Evolutionary conservation across 73 alveolate species (phyloP), one percentile per base, ranked within the genome.

Genomic region (Paramecium pentaurelia): DNA sequence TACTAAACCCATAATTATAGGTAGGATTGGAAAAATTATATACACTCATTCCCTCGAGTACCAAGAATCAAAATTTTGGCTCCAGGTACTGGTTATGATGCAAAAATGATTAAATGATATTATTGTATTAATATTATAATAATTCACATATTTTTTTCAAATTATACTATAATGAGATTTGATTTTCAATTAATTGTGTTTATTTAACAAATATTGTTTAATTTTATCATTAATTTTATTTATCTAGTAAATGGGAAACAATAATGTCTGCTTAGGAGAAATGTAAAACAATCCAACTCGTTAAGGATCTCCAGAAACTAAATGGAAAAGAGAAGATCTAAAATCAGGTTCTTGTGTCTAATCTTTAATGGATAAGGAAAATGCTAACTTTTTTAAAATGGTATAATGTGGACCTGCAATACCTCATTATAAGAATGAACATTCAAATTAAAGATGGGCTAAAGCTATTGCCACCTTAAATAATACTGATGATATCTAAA

Each of bases 241-340:
- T 64, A 64, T 64, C 84, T 64, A 34, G 51, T 34, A 28, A 54
- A 64, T 64, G 84, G 84, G 84, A 11, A 64, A 64, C 47, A 64
- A 64, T 14, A 64, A 64, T 64, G 84, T 64, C 47, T 64, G 84
- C 47, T 34, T 64, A 64, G 84, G 51, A 32, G 84, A 64, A 64
- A 64, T 64, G 28, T 9, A 28, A 54, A 54, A 54, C 30, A 54
- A 54, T 18, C 12, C 49, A 0, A 22, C 20, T 64, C 20, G 49
- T 10, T 32, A 40, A 25, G 84, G 84, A 64, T 64, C 84, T 28
- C 84, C 84, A 3, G 28, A 34, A 10, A 28, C 49, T 0, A 64
- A 27, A 34, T 64, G 84, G 84, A 64, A n/a, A 64, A 64, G 84
- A 64, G 84, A 64, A 64, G 84, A 64, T 64, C 27, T 64, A 11